Base-by-base conservation (phyloP, 2,329 filamentous ascomycete species). In the Xylariales sp. region DNA sequence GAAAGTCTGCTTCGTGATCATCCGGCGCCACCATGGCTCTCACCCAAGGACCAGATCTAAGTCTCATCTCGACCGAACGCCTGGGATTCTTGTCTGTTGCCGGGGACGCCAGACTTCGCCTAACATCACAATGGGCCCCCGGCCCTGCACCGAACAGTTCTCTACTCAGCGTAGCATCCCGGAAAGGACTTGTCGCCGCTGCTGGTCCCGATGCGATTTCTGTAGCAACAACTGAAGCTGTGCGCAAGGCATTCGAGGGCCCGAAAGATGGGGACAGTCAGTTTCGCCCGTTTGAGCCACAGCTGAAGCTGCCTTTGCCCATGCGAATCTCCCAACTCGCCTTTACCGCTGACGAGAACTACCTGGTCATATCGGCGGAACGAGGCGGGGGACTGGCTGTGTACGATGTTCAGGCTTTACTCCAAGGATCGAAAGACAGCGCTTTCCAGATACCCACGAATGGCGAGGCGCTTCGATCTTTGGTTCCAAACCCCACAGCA, bases 311-410 rank as follows among this genome's bases (percentile, higher is more conserved):
- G 5, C 70, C 81, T 2, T 74, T 94, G 54, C 78, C 86, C 8
- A 76, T 81, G 55, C 82, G 85, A 52, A 77, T 95, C 40, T 94
- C 88, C 9, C 93, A 98, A 61, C 73, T 98, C 15, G 82, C 84
- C 12, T 98, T 98, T 61, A 91, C 88, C 1, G 78, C 87, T n/a
- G 87, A 94, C 55, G 94, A 96, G 59, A 80, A 80, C 52, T 88
- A 85, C 52, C 70, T 98, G 46, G 77, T 95, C 25, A 70, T 96
- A 19, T 88, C 88, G 9, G 87, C 88, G 3, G 87, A 95, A 62
- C 71, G 76, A 41, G 86, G 86, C 9, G 86, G 88, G 24, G 88
- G 89, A 4, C 68, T 98, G 46, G 84, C 86, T 4, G 84, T 95
- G 3, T 97, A 95, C 57, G 80, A 90, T 42, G 82, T 87, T 1